Evolutionary conservation across 768 basidiomycete genomes (phyloP).

Genomic region (Goffeauzyma gilvescens): DNA sequence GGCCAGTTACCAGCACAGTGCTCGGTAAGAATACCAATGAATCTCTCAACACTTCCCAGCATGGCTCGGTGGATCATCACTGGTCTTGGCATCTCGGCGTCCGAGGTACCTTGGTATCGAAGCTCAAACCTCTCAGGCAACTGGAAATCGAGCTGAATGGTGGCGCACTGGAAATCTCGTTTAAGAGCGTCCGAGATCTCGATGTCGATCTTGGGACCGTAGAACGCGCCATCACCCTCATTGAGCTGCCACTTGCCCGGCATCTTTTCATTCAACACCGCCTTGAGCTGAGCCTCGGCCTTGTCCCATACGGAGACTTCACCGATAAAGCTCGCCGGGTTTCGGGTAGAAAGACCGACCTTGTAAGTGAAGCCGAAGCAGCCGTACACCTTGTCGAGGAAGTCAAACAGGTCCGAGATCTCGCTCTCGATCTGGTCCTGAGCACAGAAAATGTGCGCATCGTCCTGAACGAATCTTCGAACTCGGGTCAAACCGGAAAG

Average conservation of each 20-base stretch:
- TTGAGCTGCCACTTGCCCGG: conserved; percentile 82
- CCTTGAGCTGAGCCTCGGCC: conserved; percentile 43
- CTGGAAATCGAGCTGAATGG: conserved; percentile 90
- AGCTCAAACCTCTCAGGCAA: conserved; percentile 91
- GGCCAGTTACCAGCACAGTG: conserved; percentile 99
- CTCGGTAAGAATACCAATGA: conserved; percentile 92
- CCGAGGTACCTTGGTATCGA: conserved; percentile 62
- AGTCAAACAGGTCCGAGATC: conserved; percentile 72
- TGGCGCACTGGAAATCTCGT: conserved; percentile 93
- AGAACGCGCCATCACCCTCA: conserved; percentile 95
- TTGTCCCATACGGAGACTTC: conserved; percentile 71
- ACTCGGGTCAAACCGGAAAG: conserved; percentile 83
- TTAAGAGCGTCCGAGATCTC: conserved; percentile 78
- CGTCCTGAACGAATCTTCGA: conserved; percentile 87
- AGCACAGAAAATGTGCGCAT: conserved; percentile 97
- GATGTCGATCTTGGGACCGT: conserved; percentile 91
- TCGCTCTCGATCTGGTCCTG: conserved; percentile 77
- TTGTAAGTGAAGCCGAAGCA: conserved; percentile 86
- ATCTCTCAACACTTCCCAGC: conserved; percentile 78
- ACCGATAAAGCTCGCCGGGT: conserved; percentile 80
- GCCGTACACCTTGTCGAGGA: conserved; percentile 83
- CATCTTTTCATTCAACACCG: conserved; percentile 62
- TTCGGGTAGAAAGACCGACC: conserved; percentile 79
- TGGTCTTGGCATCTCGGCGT: conserved; percentile 39
- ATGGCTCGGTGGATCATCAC: conserved; percentile 98